Conservation (phyloP, 2,329 filamentous ascomycete genomes). For the Calonectria naviculata region DNA sequence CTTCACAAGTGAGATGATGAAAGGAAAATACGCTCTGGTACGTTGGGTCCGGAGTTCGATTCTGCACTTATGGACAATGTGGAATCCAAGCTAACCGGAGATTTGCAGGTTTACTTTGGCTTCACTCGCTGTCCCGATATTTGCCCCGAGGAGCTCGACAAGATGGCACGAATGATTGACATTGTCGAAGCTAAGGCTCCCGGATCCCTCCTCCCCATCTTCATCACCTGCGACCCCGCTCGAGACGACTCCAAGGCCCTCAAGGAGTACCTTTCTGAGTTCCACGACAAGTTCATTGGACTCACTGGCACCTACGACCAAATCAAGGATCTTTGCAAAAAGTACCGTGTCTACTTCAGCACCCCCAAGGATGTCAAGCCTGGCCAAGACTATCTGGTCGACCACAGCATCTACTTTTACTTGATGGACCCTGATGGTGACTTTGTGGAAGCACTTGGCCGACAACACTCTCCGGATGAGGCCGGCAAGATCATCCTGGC, state of each 20-base stretch:
- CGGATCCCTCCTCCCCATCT: slow-evolving; percentile 77
- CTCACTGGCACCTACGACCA: slow-evolving; percentile 94
- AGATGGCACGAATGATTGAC: slow-evolving; percentile 98
- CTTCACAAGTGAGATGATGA: slow-evolving; percentile 84
- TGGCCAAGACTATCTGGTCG: slow-evolving; percentile 96
- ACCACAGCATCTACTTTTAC: slow-evolving; percentile 99
- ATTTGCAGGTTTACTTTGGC: slow-evolving; percentile 89
- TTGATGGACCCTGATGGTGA: slow-evolving; percentile 98
- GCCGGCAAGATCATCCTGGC: slow-evolving; percentile 86
- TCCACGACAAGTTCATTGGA: slow-evolving; percentile 87
- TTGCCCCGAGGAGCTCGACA: slow-evolving; percentile 98
- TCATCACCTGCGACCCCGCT: slow-evolving; percentile 95
- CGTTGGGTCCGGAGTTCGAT: slow-evolving; percentile 42
- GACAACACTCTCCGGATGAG: slow-evolving; percentile 91
- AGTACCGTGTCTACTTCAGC: slow-evolving; percentile 96
- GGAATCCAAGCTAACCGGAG: slow-evolving; percentile 12
- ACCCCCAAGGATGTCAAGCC: slow-evolving; percentile 90
- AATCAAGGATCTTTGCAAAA: slow-evolving; percentile 94
- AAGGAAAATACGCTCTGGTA: slow-evolving; percentile 86
- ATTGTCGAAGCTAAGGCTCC: slow-evolving; percentile 65
- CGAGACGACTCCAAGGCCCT: slow-evolving; percentile 89
- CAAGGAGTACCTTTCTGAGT: slow-evolving; percentile 88
- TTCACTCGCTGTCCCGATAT: slow-evolving; percentile 99
- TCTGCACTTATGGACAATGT: neutral
- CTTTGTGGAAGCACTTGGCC: slow-evolving; percentile 95